Evolutionary conservation across 257 asterid species (phyloP).

Genomic region (Solanum chmielewskii): DNA sequence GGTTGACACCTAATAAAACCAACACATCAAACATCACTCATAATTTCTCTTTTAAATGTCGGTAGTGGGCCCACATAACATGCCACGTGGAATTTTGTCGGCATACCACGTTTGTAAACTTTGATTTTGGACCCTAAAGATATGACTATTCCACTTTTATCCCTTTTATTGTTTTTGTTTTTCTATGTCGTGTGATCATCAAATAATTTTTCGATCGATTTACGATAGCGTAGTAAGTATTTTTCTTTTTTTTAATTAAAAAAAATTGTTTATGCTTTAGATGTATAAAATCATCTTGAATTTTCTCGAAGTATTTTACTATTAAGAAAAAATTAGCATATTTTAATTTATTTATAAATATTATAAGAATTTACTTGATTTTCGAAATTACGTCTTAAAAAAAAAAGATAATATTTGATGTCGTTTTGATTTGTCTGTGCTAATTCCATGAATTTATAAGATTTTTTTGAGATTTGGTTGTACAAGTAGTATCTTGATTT

Average conservation of each 20-base stretch:
- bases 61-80: neutral
- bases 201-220: no score
- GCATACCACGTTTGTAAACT: neutral
- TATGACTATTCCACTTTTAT: neutral
- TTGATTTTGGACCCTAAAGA: neutral
- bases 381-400: no score
- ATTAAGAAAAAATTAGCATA: neutral
- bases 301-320: neutral
- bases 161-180: neutral
- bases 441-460: no score
- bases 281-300: neutral
- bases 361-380: no score
- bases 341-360: no score
- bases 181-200: neutral
- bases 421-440: neutral
- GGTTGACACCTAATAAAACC: neutral
- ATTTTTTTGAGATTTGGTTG: no score
- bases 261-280: fast-evolving
- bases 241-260: fast-evolving
- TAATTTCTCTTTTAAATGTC: neutral
- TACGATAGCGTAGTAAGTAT: fast-evolving
- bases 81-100: neutral
- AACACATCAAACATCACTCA: neutral
- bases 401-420: no score
- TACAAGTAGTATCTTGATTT: neutral